Evolutionary conservation across 2,329 filamentous ascomycete species (phyloP), one percentile per base, ranked within the genome.

Genomic region (Cytospora piceicola): DNA sequence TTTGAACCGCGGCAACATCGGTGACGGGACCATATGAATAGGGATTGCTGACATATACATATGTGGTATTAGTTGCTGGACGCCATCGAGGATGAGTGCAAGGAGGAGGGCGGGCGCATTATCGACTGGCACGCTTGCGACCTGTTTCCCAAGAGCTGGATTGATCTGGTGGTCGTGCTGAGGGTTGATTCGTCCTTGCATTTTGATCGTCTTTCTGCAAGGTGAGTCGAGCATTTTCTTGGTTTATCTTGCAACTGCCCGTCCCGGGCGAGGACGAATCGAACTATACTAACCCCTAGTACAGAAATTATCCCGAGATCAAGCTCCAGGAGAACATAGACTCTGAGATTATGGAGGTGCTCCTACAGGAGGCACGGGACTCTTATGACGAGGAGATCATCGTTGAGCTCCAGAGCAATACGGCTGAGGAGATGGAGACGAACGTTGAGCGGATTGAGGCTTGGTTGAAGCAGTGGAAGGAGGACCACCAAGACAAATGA

Each of bases 81-180:
- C 75, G 87, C 91, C 57, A 90, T 99, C 65, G 95, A 98, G 79
- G 86, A 91, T 64, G 90, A 95, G 68, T 85, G 92, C 49, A 85
- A 89, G 69, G 85, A 89, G 69, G 79, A 85, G 24, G 94, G 94
- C 65, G 95, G 95, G 24, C 92, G 88, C 77, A 88, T 99, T 71
- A 91, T 99, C 74, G 95, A 99, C 80, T 99, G 95, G 94, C 95
- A 99, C 79, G 94, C 94, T 2, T 98, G 94, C 80, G 95, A 98
- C 73, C 80, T 98, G 27, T 98, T 98, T 74, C 95, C 95, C 2
- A 89, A 91, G 75, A 90, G 90, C 74, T 96, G 94, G 92, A 90
- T 99, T 74, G 95, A 99, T 76, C 85, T 99, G 2, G 94, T 99
- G 0, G 91, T 98, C 6, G 95, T 99, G 63, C 78, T 99, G 69